Evolutionary conservation across 768 basidiomycete genomes (phyloP).

Genomic region (Pseudohyphozyma bogoriensis): DNA sequence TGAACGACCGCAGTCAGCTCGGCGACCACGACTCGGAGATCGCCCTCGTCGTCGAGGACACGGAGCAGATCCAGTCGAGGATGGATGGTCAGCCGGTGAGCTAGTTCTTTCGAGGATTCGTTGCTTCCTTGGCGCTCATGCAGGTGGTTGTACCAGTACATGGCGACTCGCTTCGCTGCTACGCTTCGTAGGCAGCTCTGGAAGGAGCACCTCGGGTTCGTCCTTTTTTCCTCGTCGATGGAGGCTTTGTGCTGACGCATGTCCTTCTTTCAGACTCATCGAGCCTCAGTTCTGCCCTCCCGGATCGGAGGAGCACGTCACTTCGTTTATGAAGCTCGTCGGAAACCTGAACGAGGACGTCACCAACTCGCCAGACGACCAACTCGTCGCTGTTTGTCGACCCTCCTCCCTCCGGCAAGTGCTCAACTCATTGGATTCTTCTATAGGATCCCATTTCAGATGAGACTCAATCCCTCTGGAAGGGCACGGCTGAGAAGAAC

Average conservation of each 20-base stretch:
- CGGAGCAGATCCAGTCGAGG: constrained; percentile 57
- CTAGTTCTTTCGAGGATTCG: background rate
- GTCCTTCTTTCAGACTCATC: constrained; percentile 58
- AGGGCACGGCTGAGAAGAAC: constrained; percentile 25
- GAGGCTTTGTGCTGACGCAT: constrained; percentile 13
- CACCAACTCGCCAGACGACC: constrained; percentile 13
- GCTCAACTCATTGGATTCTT: background rate
- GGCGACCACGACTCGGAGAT: constrained; percentile 86
- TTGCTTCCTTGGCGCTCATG: too few species aligned
- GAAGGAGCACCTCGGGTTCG: constrained; percentile 35
- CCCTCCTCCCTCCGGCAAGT: background rate
- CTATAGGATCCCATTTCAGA: constrained; percentile 29
- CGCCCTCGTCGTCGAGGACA: constrained; percentile 80
- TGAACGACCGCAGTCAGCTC: constrained; percentile 79
- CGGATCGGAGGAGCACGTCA: constrained; percentile 35
- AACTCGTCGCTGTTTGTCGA: constrained; percentile 17
- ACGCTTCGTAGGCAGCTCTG: constrained; percentile 72
- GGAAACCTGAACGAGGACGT: constrained; percentile 12
- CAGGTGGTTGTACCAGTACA: constrained; percentile 42
- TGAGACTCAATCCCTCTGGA: constrained; percentile 21
- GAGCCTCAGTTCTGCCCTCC: constrained; percentile 53
- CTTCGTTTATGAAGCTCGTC: constrained; percentile 23
- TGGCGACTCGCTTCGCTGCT: constrained; percentile 69
- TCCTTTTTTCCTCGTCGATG: background rate
- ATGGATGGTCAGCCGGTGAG: constrained; percentile 62